Base-by-base conservation (phyloP, 495 filamentous ascomycete species). In the Schizothecium vesticola region DNA sequence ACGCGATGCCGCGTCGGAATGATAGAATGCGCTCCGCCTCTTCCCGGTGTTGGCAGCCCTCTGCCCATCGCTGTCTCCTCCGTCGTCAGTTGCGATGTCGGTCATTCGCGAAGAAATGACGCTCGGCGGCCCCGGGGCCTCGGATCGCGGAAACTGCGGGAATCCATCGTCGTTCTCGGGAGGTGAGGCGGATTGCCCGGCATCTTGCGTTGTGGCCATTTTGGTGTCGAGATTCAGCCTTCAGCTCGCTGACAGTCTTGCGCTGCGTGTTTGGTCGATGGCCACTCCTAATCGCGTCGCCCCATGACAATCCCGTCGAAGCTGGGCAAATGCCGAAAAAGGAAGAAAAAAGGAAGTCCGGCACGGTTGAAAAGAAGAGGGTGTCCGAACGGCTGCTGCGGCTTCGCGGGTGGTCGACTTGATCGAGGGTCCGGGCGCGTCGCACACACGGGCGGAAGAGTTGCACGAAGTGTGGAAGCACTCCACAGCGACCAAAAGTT, bases 71-170 rank as follows among this genome's bases (percentile, higher is more conserved):
- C 73, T 67, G 22, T 84, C 80, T 67, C 75, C 70, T 28, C 83
- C 83, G 66, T 85, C 82, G 63, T 86, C 83, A 25, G 86, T 88
- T 60, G 85, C 87, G 72, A 91, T 85, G 74, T 95, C 91, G 11
- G 92, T 95, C 85, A 94, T 90, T 69, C 90, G 89, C 59, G 91
- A 94, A 16, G 92, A 96, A 33, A 96, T 91, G 63, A 92, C 84
- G 73, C 88, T 91, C 60, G 83, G 83, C 55, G 85, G 82, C 57
- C 82, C 79, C 61, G 73, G 70, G 24, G 71, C 51, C 64, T 74
- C 70, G 59, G 74, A 72, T 56, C 74, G 73, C 22, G 81, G 79
- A 43, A 80, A 77, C 62, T 79, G 79, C 3, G 81, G 78, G 56
- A 82, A 80, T 31, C 72, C 75, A 65, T 80, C 79, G 64, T 79